A percentile compares a stretch with the other conserved stretches of the same genome.
These are phyloP conservation scores for Flaveria ramosissima DNA, from an alignment of 129 eudicot species.

Conservation along the genomic window DNA sequence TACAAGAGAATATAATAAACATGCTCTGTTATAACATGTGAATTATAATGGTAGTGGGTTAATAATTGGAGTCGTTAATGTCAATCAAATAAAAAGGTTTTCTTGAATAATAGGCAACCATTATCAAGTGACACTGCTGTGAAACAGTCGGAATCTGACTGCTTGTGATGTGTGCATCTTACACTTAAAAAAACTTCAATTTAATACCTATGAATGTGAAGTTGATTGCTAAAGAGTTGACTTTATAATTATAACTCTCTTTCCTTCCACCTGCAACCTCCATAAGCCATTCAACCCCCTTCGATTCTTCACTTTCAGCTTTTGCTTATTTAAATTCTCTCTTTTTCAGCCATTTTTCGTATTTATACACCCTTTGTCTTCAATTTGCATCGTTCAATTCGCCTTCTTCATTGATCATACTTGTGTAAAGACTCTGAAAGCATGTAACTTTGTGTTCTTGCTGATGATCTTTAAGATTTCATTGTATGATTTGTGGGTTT, in stretches of 20 bases:
- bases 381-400: background rate
- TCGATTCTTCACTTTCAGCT: conserved; percentile 14
- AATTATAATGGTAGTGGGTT: conserved; percentile 13
- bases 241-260: conserved; percentile 1
- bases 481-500: conserved; percentile 3
- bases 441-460: conserved; percentile 24
- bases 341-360: conserved; percentile 11
- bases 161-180: conserved; percentile 23
- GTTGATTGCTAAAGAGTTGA: conserved; percentile 38
- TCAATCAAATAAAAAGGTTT: background rate
- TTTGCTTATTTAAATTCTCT: conserved; percentile 4
- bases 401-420: conserved; percentile 25
- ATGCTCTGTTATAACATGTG: conserved; percentile 23
- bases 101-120: background rate
- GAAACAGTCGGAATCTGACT: conserved; percentile 33
- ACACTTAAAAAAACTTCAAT: conserved; percentile 20
- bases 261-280: background rate
- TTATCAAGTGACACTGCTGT: conserved; percentile 5
- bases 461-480: background rate
- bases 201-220: conserved; percentile 17
- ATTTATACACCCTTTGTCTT: conserved; percentile 25
- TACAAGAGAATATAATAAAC: background rate
- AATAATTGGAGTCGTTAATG: conserved; percentile 28
- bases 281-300: background rate
- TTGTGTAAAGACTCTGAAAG: conserved; percentile 25